Evolutionary conservation across 2,329 filamentous ascomycete genomes (phyloP), one percentile per base, ranked within the genome.

Genomic region (Xylariaceae sp.): DNA sequence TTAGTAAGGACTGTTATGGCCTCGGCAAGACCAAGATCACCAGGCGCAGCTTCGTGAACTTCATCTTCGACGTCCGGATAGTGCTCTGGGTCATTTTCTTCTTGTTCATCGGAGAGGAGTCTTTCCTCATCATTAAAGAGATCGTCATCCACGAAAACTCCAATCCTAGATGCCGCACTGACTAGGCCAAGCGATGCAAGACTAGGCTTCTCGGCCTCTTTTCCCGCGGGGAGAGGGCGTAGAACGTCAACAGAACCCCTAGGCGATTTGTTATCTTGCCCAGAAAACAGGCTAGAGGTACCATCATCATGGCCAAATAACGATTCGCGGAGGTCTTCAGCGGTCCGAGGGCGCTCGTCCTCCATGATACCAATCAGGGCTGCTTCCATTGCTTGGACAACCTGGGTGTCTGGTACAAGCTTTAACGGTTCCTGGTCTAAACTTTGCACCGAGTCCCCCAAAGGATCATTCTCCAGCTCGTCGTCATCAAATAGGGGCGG

Each of bases 311-410:
- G 75, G 2, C 80, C 81, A 71, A 92, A 90, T 0, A 92, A 73
- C 0, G 88, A 90, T 13, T 83, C 83, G 47, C 85, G 78, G 13
- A 88, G 73, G 64, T 87, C 86, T 65, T 87, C 85, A 1, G 83
- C 80, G 17, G 83, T 84, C 53, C 88, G 76, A 11, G 82, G 82
- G 39, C 80, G 85, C 52, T 88, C 84, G 65, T 92, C 86, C 65
- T 91, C 91, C 79, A 99, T 89, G 63, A 99, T 99, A 64, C 92
- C 89, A 65, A 89, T 96, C 53, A 99, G 79, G 13, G 92, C 94
- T 65, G 89, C 86, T 72, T 97, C 92, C 83, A 99, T 93, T 2
- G 91, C 93, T 74, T 95, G 86, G 4, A 99, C 92, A 34, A 97
- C 88, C 61, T 88, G 83, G 0, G 83, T 89, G 68, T 96, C 88